A percentile compares a stretch with the other conserved stretches of the same genome.
These are phyloP conservation scores for Lathyrus oleraceus DNA, from an alignment of 306 rosid genomes.

Conservation along the genomic window DNA sequence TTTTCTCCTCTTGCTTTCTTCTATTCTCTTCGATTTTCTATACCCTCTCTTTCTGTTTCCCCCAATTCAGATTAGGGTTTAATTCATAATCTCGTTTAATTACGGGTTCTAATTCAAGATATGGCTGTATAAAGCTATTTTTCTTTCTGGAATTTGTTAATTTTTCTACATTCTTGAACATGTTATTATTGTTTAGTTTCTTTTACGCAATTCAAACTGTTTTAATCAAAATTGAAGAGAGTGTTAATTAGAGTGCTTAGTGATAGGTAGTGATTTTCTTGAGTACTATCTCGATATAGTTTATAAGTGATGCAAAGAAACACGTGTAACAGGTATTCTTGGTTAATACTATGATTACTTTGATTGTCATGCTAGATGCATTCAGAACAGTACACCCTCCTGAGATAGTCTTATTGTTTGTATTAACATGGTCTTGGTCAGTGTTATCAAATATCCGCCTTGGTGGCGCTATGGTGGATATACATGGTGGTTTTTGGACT, in stretches of 20 bases:
- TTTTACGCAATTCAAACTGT: not conserved
- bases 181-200: not conserved
- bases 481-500: too few species aligned
- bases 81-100: slow-evolving; percentile 7
- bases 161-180: too few species aligned
- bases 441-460: too few species aligned
- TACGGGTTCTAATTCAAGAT: not conserved
- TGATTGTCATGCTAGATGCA: not conserved
- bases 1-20: not conserved
- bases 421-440: not conserved
- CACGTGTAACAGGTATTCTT: too few species aligned
- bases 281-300: too few species aligned
- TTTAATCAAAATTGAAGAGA: not conserved
- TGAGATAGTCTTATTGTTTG: not conserved
- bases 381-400: not conserved
- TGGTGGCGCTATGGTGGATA: too few species aligned
- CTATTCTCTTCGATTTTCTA: not conserved
- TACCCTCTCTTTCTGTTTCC: not conserved
- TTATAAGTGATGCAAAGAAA: too few species aligned
- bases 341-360: too few species aligned
- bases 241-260: slow-evolving; percentile 3
- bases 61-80: slow-evolving; percentile 25
- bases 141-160: not conserved
- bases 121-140: too few species aligned
- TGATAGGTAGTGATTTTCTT: not conserved